phyloP scores from a whole-genome alignment of 2,329 filamentous ascomycete genomes.

The Fusarium dimerum region DNA sequence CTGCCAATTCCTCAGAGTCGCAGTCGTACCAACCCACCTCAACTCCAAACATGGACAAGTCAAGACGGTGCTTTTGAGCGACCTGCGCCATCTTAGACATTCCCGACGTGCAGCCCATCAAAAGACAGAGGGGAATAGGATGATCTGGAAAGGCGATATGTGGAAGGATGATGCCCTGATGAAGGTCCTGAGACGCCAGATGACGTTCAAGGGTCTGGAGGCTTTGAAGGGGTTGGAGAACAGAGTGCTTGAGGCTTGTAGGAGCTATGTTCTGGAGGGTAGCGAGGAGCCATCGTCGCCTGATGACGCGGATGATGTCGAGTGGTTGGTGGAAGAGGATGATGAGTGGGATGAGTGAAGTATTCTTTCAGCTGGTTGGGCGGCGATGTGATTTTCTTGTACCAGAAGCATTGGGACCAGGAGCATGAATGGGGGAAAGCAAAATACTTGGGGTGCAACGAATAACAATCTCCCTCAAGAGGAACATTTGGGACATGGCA shows the following conservation, averaged over 20 bases:
- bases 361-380: no score
- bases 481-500: no score
- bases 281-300: not conserved
- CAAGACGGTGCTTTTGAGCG: conserved; percentile 8
- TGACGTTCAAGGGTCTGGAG: not conserved
- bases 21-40: conserved; percentile 32
- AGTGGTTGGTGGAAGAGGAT: no score
- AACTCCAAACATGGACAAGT: not conserved
- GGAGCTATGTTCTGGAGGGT: conserved; percentile 5
- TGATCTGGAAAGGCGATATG: conserved; percentile 7
- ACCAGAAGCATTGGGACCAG: no score
- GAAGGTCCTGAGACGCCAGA: not conserved
- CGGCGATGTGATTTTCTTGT: no score
- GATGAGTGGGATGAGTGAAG: no score
- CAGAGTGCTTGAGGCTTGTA: conserved; percentile 14
- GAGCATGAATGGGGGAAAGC: no score
- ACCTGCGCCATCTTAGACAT: conserved; percentile 16
- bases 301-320: not conserved
- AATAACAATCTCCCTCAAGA: no score
- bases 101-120: conserved; percentile 6
- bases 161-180: conserved; percentile 11
- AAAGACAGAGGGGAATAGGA: not conserved
- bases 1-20: conserved; percentile 38
- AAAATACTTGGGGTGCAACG: no score
- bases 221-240: conserved; percentile 3